Evolutionary conservation across 2,329 filamentous ascomycete genomes (phyloP), one percentile per base, ranked within the genome.

Genomic region (Xylaria sp.): DNA sequence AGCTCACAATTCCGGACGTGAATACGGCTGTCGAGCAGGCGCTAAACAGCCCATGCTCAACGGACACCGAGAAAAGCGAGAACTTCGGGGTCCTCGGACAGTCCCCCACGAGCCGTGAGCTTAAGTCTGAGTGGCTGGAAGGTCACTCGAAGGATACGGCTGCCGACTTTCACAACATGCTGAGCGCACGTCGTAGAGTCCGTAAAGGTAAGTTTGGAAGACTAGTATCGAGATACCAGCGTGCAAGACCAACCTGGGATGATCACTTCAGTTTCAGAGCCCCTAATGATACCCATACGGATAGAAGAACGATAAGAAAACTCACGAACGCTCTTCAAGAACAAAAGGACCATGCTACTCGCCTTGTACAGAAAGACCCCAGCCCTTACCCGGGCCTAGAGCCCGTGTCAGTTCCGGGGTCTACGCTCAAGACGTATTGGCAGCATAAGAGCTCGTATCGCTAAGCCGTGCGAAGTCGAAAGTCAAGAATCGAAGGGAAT

Each of bases 131-230:
- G 11, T 55, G 64, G 47, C 3, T 3, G 3, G 61, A 59, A 4
- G 48, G 69, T 11, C 32, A 64, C 19, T 6, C 57, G 2, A 9
- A 42, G 0, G 69, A 73, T 17, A 51, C 68, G 0, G 11, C 7
- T 0, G 64, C 50, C 2, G 71, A 73, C 54, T 69, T 66, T 19
- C 68, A 66, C 30, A 73, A 73, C 54, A 73, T 73, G 64, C n/a
- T 70, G 0, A 59, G 64, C 2, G 71, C 71, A 32, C 71, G 71
- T 1, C 69, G 71, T 0, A 19, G 71, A 2, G 64, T 71, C 2
- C 69, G 71, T 2, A 73, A 73, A 47, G 24, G 60, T n/a, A 50
- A 63, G 51, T 72, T 71, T 9, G 71, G 71, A 0, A 9, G 21
- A 1, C 8, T 39, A 21, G 70, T 73, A 1, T 17, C 4, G 2